Evolutionary conservation across 2,329 filamentous ascomycete species (phyloP).

Genomic region (Cladobotryum mycophilum): DNA sequence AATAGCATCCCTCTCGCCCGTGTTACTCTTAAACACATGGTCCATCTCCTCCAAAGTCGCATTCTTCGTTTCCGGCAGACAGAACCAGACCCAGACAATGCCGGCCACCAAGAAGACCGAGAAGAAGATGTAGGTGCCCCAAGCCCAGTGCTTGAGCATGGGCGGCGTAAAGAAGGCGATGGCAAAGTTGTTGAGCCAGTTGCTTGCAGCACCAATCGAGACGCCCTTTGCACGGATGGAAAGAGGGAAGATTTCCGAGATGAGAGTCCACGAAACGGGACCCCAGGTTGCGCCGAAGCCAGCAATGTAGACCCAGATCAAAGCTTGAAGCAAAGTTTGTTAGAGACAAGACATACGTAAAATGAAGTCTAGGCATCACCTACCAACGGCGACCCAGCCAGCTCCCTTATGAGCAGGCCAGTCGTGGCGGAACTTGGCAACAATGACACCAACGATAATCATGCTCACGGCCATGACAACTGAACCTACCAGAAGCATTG

Average conservation of each 20-base stretch:
- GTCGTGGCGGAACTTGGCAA: conserved; percentile 30
- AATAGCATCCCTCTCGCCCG: conserved; percentile 21
- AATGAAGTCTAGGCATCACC: neutral
- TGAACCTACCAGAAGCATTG: conserved; percentile 31
- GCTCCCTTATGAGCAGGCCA: conserved; percentile 30
- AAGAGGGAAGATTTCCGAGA: conserved; percentile 41
- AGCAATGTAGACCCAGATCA: conserved; percentile 46
- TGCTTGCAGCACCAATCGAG: conserved; percentile 32
- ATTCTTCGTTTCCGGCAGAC: conserved; percentile 49
- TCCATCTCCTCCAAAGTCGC: conserved; percentile 50
- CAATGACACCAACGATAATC: conserved; percentile 35
- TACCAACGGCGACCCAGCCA: conserved; percentile 32
- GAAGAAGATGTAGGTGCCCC: conserved; percentile 53
- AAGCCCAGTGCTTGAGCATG: conserved; percentile 33
- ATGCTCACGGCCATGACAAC: conserved; percentile 33
- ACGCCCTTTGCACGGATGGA: conserved; percentile 39
- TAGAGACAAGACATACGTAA: neutral
- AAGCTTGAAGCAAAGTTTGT: conserved; percentile 10
- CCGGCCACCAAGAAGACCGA: conserved; percentile 42
- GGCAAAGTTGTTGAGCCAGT: conserved; percentile 11
- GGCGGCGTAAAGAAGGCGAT: conserved; percentile 30
- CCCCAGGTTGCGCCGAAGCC: conserved; percentile 38
- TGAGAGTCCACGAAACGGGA: conserved; percentile 42
- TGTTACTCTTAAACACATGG: conserved; percentile 40
- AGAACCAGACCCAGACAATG: conserved; percentile 43